phyloP scores from a whole-genome alignment of 805 yeast species.

The Ogataea glucozyma region DNA sequence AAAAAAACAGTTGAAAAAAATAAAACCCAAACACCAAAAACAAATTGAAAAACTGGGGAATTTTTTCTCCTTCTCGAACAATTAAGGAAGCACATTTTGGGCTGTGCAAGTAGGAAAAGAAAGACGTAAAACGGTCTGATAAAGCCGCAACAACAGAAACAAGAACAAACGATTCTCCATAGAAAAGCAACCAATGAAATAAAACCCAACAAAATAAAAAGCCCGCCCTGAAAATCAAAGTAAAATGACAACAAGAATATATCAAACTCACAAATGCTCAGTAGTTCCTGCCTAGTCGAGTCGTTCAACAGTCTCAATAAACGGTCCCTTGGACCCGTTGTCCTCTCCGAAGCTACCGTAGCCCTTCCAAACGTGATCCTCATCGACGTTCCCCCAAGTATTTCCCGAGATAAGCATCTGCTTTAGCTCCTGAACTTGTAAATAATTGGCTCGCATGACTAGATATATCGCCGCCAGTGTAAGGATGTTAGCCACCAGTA shows the following conservation, averaged over 20 bases:
- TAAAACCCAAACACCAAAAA: too few species aligned
- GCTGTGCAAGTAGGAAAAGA: not conserved
- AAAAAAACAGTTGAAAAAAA: constrained; percentile 2
- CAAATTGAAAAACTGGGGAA: constrained; percentile 6
- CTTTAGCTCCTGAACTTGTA: constrained; percentile 8
- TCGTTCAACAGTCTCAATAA: constrained; percentile 2
- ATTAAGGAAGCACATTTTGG: not conserved
- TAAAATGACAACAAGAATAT: not conserved
- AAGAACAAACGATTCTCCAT: too few species aligned
- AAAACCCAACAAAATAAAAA: not conserved
- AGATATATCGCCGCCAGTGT: constrained; percentile 5
- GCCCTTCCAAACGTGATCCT: constrained; percentile 5
- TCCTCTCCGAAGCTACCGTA: constrained; percentile 1
- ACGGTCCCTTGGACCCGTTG: not conserved
- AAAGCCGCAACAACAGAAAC: not conserved
- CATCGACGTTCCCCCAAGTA: not conserved
- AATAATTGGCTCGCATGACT: constrained; percentile 7
- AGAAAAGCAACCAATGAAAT: too few species aligned
- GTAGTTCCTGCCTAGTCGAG: constrained; percentile 1
- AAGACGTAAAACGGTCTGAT: constrained; percentile 1
- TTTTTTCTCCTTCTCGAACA: not conserved
- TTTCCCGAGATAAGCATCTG: not conserved
- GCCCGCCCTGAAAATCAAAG: not conserved
- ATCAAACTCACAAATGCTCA: not conserved
- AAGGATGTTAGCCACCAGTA: constrained; percentile 5